These are phyloP conservation scores for Endocarpon pusillum DNA, from an alignment of 495 filamentous ascomycete genomes.

Conservation along the genomic window DNA sequence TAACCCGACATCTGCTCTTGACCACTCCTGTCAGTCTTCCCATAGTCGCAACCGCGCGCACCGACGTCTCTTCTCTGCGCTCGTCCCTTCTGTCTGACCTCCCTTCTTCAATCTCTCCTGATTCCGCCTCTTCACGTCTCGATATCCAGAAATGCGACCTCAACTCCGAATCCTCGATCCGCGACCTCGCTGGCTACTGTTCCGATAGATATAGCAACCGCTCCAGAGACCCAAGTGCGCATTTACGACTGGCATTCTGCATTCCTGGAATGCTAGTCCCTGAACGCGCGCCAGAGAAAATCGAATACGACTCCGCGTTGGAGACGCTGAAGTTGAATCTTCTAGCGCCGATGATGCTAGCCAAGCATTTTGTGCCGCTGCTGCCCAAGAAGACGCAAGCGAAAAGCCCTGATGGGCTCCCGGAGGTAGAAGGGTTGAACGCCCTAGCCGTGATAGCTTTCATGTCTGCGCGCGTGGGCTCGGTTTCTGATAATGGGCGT, in stretches of 20 bases:
- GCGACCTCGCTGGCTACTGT: conserved; percentile 19
- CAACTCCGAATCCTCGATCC: conserved; percentile 21
- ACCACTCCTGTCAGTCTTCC: conserved; percentile 38
- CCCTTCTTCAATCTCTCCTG: too few relatives aligned
- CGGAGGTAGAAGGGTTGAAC: conserved; percentile 2
- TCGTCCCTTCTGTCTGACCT: conserved; percentile 35
- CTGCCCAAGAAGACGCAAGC: conserved; percentile 35
- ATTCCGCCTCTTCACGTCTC: neutral
- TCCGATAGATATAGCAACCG: conserved; percentile 13
- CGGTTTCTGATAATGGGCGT: conserved; percentile 45
- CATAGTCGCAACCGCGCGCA: conserved; percentile 54
- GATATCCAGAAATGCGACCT: neutral
- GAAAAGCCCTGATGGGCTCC: conserved; percentile 7
- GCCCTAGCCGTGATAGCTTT: conserved; percentile 41
- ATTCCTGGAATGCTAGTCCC: conserved; percentile 58
- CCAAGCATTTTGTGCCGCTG: conserved; percentile 54
- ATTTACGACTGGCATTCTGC: conserved; percentile 52
- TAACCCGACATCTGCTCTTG: conserved; percentile 48
- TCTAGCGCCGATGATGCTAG: conserved; percentile 54
- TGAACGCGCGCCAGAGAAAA: conserved; percentile 50
- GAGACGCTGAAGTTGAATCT: conserved; percentile 51
- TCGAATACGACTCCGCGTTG: conserved; percentile 37
- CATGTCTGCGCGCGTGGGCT: conserved; percentile 65
- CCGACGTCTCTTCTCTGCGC: conserved; percentile 32
- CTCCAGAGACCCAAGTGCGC: conserved; percentile 36